These are phyloP conservation scores for Plasmodium sp. DNA, from an alignment of 169 alveolate genomes.

Conservation along the genomic window DNA sequence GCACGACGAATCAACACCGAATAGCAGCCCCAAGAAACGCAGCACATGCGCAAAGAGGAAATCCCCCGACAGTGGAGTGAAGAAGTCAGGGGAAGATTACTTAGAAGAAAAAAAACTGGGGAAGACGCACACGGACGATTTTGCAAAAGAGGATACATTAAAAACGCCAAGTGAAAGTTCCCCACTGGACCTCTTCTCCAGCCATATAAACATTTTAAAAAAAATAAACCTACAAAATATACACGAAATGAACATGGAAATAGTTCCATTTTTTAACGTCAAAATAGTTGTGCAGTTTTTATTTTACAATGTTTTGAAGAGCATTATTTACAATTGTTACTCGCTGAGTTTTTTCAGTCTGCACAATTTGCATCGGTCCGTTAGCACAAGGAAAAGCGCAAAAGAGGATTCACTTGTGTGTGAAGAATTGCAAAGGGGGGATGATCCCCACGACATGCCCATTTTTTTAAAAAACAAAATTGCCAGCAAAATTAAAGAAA, in stretches of 20 bases:
- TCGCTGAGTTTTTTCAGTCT: constrained; percentile 29
- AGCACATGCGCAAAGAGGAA: background rate
- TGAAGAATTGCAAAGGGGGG: background rate
- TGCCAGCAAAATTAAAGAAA: constrained; percentile 49
- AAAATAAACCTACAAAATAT: constrained; percentile 62
- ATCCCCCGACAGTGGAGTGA: background rate
- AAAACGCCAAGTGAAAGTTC: background rate
- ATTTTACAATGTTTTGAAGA: constrained; percentile 40
- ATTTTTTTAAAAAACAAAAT: constrained; percentile 18
- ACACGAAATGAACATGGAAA: constrained; percentile 62
- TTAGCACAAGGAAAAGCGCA: background rate
- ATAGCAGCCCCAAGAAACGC: background rate
- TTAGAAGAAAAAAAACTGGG: background rate
- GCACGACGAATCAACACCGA: background rate
- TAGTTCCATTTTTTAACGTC: constrained; percentile 27
- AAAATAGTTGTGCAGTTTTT: constrained; percentile 62
- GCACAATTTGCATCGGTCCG: constrained; percentile 24
- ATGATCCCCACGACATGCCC: background rate
- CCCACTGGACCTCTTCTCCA: background rate
- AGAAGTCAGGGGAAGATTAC: background rate
- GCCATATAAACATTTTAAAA: constrained; percentile 21
- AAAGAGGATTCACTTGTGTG: background rate
- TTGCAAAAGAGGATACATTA: background rate
- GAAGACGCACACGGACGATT: background rate
- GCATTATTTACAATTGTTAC: constrained; percentile 58